phyloP scores from a whole-genome alignment of 2,329 filamentous ascomycete species.

The Ceratocystis colombiana region DNA sequence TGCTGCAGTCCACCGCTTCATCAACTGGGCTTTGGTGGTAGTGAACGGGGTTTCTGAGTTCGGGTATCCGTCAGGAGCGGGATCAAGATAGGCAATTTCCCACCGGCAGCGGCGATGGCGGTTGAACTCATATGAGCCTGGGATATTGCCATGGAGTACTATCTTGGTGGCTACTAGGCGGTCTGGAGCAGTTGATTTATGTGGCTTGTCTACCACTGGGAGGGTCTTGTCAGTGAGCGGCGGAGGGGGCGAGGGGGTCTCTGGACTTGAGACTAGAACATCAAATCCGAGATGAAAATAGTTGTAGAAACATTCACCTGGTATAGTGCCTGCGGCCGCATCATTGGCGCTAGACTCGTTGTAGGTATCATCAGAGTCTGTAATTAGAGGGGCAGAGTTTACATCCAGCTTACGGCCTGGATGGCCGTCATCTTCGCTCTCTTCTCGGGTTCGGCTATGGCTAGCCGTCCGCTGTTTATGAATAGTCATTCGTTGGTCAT shows the following conservation, averaged over 20 bases:
- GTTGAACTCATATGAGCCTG: constrained; percentile 94
- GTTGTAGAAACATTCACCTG: constrained; percentile 83
- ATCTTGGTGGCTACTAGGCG: constrained; percentile 79
- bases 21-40: constrained; percentile 59
- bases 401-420: neutral
- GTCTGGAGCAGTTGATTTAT: constrained; percentile 42
- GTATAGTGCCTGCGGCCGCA: constrained; percentile 43
- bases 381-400: constrained; percentile 37
- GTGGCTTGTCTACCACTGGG: constrained; percentile 27
- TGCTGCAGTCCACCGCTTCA: constrained; percentile 57
- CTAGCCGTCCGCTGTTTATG: constrained; percentile 54
- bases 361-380: constrained; percentile 57
- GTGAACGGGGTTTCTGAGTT: constrained; percentile 70
- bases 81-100: constrained; percentile 54
- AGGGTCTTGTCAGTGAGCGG: constrained; percentile 36
- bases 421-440: constrained; percentile 32
- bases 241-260: constrained; percentile 52
- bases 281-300: constrained; percentile 96
- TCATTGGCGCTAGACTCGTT: constrained; percentile 50
- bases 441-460: constrained; percentile 37
- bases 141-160: constrained; percentile 88
- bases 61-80: constrained; percentile 31
- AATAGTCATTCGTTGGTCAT: constrained; percentile 78
- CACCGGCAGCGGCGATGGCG: constrained; percentile 82
- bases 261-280: constrained; percentile 73